These are phyloP conservation scores for Trichosporon inkin DNA, from an alignment of 1,284 basidiomycete genomes.

Conservation along the genomic window DNA sequence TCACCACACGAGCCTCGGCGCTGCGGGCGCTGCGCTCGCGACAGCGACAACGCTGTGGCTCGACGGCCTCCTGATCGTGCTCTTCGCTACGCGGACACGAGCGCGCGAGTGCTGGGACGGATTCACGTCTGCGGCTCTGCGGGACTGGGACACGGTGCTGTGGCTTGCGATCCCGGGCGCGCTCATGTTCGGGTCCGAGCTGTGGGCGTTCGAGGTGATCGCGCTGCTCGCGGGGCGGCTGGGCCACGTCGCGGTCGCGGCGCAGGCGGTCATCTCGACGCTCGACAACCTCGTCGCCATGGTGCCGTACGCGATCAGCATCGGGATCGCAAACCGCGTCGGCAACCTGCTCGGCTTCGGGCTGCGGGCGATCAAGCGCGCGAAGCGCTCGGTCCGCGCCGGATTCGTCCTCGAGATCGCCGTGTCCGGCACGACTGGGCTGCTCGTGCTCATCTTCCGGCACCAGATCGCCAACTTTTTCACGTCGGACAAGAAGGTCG, in stretches of 20 bases:
- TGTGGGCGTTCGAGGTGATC: slow-evolving; percentile 35
- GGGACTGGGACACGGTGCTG: slow-evolving; percentile 26
- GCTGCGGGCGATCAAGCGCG: slow-evolving; percentile 25
- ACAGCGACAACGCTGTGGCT: slow-evolving; percentile 21
- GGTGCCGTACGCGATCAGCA: slow-evolving; percentile 27
- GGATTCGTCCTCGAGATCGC: slow-evolving; percentile 27
- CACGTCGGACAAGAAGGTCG: slow-evolving; percentile 27
- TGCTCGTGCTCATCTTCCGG: slow-evolving; percentile 22
- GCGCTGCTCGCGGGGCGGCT: slow-evolving; percentile 33
- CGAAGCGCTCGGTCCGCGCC: slow-evolving; percentile 24
- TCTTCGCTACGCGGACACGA: slow-evolving; percentile 23
- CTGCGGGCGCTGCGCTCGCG: slow-evolving; percentile 27
- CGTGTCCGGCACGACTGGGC: slow-evolving; percentile 20
- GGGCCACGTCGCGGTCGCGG: slow-evolving; percentile 29
- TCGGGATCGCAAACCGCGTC: slow-evolving; percentile 27
- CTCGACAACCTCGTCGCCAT: slow-evolving; percentile 25
- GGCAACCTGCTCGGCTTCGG: slow-evolving; percentile 37
- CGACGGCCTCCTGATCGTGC: slow-evolving; percentile 24
- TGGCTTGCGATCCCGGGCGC: slow-evolving; percentile 30
- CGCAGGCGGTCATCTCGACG: slow-evolving; percentile 31
- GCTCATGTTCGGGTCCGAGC: slow-evolving; percentile 31
- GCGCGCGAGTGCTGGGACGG: slow-evolving; percentile 35
- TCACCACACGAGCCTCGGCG: slow-evolving; percentile 27
- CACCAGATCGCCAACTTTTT: slow-evolving; percentile 24
- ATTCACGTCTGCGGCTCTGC: slow-evolving; percentile 15